phyloP scores from a whole-genome alignment of 139 green algal species.

The Marvania coccoides region DNA sequence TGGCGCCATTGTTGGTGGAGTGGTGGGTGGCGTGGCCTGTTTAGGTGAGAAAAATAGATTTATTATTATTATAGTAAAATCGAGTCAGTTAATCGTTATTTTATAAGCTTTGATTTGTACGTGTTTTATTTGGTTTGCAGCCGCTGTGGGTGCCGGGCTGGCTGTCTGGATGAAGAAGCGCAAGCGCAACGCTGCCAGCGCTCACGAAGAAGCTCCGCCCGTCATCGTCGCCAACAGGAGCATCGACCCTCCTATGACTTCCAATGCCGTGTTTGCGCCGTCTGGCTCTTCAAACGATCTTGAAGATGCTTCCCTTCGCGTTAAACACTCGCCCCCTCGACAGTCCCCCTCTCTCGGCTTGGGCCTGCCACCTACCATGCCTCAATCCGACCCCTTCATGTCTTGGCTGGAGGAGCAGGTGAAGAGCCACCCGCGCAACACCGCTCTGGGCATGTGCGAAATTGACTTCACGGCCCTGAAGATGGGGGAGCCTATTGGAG shows the following conservation, averaged over 20 bases:
- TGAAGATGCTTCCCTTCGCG: neutral
- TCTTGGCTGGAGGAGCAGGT: neutral
- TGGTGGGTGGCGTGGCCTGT: neutral
- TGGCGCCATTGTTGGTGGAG: neutral
- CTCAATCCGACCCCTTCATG: neutral
- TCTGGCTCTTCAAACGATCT: neutral
- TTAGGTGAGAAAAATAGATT: slow-evolving; percentile 42
- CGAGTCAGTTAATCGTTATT: no score
- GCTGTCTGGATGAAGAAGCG: neutral
- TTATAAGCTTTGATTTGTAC: no score
- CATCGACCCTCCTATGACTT: no score
- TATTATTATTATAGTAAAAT: slow-evolving; percentile 38
- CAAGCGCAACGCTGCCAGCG: neutral
- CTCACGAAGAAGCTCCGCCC: neutral
- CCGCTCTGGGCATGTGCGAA: neutral
- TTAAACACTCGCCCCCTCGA: neutral
- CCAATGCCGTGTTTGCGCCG: neutral
- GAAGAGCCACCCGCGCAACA: neutral
- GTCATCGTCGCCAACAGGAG: no score
- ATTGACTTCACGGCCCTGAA: neutral
- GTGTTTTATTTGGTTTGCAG: no score
- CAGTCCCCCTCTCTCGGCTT: no score
- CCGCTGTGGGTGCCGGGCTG: neutral
- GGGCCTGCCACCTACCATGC: neutral
- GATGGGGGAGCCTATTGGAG: neutral